Evolutionary conservation across 2,329 filamentous ascomycete species (phyloP), one percentile per base, ranked within the genome.

Genomic region (Trichophyton benhamiae): DNA sequence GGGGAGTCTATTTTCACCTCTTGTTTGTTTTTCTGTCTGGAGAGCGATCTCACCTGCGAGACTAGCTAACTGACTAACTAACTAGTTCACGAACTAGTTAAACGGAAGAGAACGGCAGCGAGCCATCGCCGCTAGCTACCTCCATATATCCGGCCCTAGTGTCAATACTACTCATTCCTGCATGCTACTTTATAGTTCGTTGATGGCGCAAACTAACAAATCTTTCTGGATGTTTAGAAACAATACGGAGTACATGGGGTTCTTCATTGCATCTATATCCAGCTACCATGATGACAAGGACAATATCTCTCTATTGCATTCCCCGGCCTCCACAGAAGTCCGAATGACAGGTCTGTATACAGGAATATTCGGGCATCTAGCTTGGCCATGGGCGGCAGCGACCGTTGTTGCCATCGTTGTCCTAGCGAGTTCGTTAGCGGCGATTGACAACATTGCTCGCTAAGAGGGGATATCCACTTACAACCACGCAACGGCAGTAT

Each of bases 301-400:
- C 22, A 11, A 52, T 13, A 52, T 52, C 46, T 3, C 25, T 52
- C 20, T 52, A 52, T 52, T 3, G 13, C 22, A 11, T 22, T 52
- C 46, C 13, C 4, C 20, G 15, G 20, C 46, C 46, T 27, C 25
- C 20, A 5, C 22, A 27, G 13, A 52, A 52, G 22, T 6, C 11
- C 9, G 1, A 13, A 15, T 15, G 9, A 13, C 22, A 5, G 2
- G 11, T 15, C 8, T 48, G 17, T 48, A 48, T 48, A 52, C 22
- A 52, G 9, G 46, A 4, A 15, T 22, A 52, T 52, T 8, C 11
- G 20, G 13, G 15, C 11, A 36, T 55, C 52, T 55, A 55, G 27
- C 13, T 36, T 55, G 52, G 52, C 52, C 52, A 55, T 55, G 52
- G 52, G 52, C 52, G 52, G 52, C 52, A 55, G 30, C 13, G 27